A percentile compares a stretch with the other conserved stretches of the same genome.
Evolutionary conservation across 192 early-diverging fungal species (phyloP).

Genomic region (Chytriomyces sp.): DNA sequence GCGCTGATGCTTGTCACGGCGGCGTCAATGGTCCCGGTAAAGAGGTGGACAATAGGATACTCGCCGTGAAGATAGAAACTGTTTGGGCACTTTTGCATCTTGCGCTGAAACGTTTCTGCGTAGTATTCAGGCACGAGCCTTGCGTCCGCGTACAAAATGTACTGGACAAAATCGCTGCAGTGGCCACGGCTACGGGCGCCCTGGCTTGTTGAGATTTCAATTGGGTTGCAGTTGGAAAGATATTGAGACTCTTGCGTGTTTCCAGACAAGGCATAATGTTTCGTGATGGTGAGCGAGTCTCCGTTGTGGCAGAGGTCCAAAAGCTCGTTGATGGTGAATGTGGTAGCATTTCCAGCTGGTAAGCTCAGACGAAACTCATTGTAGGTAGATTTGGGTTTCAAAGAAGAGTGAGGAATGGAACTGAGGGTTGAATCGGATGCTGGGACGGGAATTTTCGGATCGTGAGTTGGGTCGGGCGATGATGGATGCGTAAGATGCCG

Average conservation of each 20-base stretch:
- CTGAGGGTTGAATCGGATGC: too few relatives aligned
- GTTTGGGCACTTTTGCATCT: conserved; percentile 22
- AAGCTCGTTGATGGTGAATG: not conserved
- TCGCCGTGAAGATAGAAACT: conserved; percentile 15
- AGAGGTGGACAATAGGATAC: conserved; percentile 12
- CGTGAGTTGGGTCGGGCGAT: too few relatives aligned
- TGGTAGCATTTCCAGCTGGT: too few relatives aligned
- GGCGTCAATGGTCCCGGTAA: not conserved
- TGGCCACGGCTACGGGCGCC: conserved; percentile 4
- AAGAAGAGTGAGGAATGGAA: too few relatives aligned
- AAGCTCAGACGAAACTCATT: too few relatives aligned
- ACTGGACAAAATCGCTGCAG: conserved; percentile 26
- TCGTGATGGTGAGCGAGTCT: not conserved
- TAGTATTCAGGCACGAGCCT: conserved; percentile 6
- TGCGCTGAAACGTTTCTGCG: conserved; percentile 4
- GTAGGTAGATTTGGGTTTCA: too few relatives aligned
- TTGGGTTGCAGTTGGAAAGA: conserved; percentile 6
- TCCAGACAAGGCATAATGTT: not conserved
- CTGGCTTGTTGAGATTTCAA: conserved; percentile 8
- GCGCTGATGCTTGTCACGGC: too few relatives aligned
- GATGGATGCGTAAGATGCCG: too few relatives aligned
- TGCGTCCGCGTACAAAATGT: conserved; percentile 18
- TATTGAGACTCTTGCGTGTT: conserved; percentile 2
- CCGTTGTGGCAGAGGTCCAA: conserved; percentile 1
- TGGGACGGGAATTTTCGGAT: too few relatives aligned